Percentiles rank a stretch among this genome's conserved stretches.
phyloP scores from a whole-genome alignment of 345 rosid genomes.

The Lagerstroemia speciosa region DNA sequence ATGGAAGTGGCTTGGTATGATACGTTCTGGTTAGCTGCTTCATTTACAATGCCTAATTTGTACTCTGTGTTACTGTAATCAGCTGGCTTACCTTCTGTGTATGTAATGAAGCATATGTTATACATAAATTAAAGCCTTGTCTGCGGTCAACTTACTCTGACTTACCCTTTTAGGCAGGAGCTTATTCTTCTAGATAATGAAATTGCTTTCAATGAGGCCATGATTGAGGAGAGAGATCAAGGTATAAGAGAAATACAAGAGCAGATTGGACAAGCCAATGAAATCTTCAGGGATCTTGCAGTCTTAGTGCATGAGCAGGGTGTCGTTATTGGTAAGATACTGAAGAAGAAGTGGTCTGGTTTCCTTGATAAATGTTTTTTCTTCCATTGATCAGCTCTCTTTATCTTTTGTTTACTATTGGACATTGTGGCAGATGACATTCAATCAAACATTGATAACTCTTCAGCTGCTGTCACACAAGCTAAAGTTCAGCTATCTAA shows the following conservation, averaged over 20 bases:
- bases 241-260: slow-evolving; percentile 50
- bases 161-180: slow-evolving; percentile 36
- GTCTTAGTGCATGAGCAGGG: slow-evolving; percentile 69
- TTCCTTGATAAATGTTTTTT: slow-evolving; percentile 5
- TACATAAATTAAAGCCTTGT: not conserved
- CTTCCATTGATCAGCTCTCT: not conserved
- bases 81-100: not conserved
- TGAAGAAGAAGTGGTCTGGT: slow-evolving; percentile 1
- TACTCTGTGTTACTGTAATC: not conserved
- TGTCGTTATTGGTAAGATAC: slow-evolving; percentile 46
- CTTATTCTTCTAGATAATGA: slow-evolving; percentile 48
- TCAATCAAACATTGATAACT: slow-evolving; percentile 45
- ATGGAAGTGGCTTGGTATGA: not conserved
- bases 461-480: slow-evolving; percentile 38
- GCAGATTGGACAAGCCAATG: slow-evolving; percentile 58
- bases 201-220: slow-evolving; percentile 59
- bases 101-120: not conserved
- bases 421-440: slow-evolving; percentile 42
- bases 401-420: not conserved
- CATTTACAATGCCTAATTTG: not conserved
- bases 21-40: not conserved
- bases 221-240: slow-evolving; percentile 62
- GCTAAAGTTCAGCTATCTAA: slow-evolving; percentile 42
- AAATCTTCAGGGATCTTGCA: slow-evolving; percentile 64
- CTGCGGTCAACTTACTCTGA: not conserved